A percentile compares a stretch with the other conserved stretches of the same genome.
These are phyloP conservation scores for Echium plantagineum DNA, from an alignment of 257 asterid species.

Conservation along the genomic window DNA sequence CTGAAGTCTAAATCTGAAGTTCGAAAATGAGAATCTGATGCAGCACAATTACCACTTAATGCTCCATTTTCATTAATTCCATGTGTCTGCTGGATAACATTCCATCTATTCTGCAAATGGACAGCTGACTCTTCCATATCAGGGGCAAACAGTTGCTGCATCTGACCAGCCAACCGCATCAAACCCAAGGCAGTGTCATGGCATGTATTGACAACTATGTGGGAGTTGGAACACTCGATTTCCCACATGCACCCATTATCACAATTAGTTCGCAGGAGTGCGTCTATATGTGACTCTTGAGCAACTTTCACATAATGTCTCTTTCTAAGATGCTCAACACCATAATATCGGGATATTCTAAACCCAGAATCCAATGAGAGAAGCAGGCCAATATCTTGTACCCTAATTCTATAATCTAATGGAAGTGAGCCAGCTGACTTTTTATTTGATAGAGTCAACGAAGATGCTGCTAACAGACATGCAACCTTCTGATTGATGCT, in stretches of 20 bases:
- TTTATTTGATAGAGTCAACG: conserved; percentile 40
- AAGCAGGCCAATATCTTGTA: conserved; percentile 83
- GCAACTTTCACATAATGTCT: conserved; percentile 86
- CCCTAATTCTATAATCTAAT: conserved; percentile 45
- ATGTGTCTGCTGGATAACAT: conserved; percentile 47
- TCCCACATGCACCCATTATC: conserved; percentile 62
- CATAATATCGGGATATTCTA: conserved; percentile 26
- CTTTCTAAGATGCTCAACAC: conserved; percentile 56
- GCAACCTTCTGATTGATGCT: conserved; percentile 38
- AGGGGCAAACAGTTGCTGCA: conserved; percentile 82
- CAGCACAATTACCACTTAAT: conserved; percentile 25
- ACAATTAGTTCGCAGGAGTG: conserved; percentile 47
- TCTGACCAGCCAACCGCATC: conserved; percentile 61
- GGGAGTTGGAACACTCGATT: conserved; percentile 64
- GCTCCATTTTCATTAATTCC: conserved; percentile 27
- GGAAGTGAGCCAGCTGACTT: conserved; percentile 16
- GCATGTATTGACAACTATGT: conserved; percentile 58
- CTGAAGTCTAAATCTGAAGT: conserved; percentile 25
- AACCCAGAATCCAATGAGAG: conserved; percentile 36
- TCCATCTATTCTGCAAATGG: conserved; percentile 97
- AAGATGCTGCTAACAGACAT: conserved; percentile 80
- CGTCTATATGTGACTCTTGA: conserved; percentile 63
- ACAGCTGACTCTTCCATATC: conserved; percentile 67
- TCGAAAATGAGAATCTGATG: conserved; percentile 30
- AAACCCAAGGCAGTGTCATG: conserved; percentile 71